Evolutionary conservation across 2,329 filamentous ascomycete genomes (phyloP).

Genomic region (Paecilomyces formosus): DNA sequence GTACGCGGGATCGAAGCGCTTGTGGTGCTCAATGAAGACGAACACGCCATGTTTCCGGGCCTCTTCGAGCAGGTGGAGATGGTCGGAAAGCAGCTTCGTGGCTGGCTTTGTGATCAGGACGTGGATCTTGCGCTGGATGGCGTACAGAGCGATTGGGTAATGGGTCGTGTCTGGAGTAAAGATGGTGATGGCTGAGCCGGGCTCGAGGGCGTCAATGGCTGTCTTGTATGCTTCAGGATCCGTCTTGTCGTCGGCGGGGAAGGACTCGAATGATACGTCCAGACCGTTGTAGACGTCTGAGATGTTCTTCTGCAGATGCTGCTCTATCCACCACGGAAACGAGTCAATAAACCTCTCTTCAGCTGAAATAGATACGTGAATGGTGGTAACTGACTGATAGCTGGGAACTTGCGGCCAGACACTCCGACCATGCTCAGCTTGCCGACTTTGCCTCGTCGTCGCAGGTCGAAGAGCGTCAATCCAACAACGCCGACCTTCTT

Average conservation of each 20-base stretch:
- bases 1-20: constrained; percentile 91
- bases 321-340: constrained; percentile 41
- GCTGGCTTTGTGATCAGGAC: constrained; percentile 93
- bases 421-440: constrained; percentile 84
- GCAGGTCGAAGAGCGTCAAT: constrained; percentile 80
- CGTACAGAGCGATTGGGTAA: constrained; percentile 85
- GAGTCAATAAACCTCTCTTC: too few species aligned
- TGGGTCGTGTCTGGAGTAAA: constrained; percentile 94
- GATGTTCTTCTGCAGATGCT: constrained; percentile 84
- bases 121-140: constrained; percentile 79
- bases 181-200: constrained; percentile 86
- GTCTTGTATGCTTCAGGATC: constrained; percentile 80
- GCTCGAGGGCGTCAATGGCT: constrained; percentile 74
- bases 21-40: constrained; percentile 94
- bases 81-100: constrained; percentile 74
- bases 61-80: constrained; percentile 66
- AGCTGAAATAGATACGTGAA: too few species aligned
- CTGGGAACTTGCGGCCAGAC: constrained; percentile 81
- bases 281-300: constrained; percentile 78
- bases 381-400: constrained; percentile 59
- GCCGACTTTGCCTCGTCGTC: constrained; percentile 79
- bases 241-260: constrained; percentile 61
- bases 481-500: constrained; percentile 96
- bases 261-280: constrained; percentile 79
- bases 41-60: constrained; percentile 71